Conservation (phyloP, 1,139 yeast genomes). For the Suhomyces bribrorum region DNA sequence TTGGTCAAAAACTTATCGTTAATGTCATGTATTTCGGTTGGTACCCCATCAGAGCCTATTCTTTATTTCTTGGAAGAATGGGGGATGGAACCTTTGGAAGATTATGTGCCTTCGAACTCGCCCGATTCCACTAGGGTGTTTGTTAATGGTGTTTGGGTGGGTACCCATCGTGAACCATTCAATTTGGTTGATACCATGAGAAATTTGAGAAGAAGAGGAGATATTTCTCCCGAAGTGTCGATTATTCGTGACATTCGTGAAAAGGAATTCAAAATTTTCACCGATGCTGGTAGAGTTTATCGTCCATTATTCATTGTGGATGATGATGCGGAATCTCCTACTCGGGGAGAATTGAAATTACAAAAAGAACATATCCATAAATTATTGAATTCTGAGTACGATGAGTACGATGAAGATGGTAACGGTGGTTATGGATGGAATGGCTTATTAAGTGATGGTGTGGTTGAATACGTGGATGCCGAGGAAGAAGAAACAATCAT, state of each 20-base stretch:
- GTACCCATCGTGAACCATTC: slow-evolving; percentile 96
- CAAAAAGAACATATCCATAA: slow-evolving; percentile 81
- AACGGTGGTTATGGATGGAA: slow-evolving; percentile 76
- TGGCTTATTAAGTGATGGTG: slow-evolving; percentile 78
- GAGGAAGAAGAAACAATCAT: slow-evolving; percentile 97
- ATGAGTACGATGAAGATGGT: slow-evolving; percentile 57
- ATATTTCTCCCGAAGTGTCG: slow-evolving; percentile 93
- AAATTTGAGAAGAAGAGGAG: slow-evolving; percentile 91
- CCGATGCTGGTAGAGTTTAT: slow-evolving; percentile 98
- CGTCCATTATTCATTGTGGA: slow-evolving; percentile 91
- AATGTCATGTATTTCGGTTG: slow-evolving; percentile 97
- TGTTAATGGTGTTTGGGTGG: slow-evolving; percentile 99
- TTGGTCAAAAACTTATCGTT: slow-evolving; percentile 91
- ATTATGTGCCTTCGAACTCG: slow-evolving; percentile 89
- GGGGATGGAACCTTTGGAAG: slow-evolving; percentile 99
- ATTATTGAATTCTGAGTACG: slow-evolving; percentile 63
- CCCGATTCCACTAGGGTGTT: slow-evolving; percentile 93
- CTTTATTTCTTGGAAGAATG: slow-evolving; percentile 93
- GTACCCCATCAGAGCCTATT: slow-evolving; percentile 95
- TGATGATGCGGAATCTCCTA: slow-evolving; percentile 75
- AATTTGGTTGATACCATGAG: slow-evolving; percentile 88
- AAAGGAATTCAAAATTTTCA: slow-evolving; percentile 90
- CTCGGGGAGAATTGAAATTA: slow-evolving; percentile 77
- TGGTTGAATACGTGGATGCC: slow-evolving; percentile 93
- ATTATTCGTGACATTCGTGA: slow-evolving; percentile 96